A percentile compares a stretch with the other conserved stretches of the same genome.
These are phyloP conservation scores for Lasiodiplodia hormozganensis DNA, from an alignment of 2,329 filamentous ascomycete species.

Conservation along the genomic window DNA sequence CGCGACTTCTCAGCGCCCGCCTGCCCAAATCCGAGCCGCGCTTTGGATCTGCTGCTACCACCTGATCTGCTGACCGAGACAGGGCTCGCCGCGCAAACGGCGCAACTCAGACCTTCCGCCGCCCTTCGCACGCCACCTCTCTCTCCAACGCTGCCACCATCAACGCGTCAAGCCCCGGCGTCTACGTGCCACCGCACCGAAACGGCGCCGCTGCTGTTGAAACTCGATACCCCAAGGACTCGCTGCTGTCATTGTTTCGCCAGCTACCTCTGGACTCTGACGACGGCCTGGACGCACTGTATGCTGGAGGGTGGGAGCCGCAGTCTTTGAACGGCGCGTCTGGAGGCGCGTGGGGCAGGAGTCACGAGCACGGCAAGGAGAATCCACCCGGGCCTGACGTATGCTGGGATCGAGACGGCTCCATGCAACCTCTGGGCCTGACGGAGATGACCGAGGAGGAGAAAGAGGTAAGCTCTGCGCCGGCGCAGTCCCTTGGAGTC, in stretches of 20 bases:
- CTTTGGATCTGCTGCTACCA: background rate
- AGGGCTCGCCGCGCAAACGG: constrained; percentile 71
- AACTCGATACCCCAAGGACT: constrained; percentile 77
- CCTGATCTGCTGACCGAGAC: constrained; percentile 13
- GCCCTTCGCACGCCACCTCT: constrained; percentile 66
- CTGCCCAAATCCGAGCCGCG: background rate
- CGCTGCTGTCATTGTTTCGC: constrained; percentile 77
- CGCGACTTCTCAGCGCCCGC: constrained; percentile 27
- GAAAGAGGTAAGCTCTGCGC: constrained; percentile 60
- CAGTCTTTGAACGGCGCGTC: constrained; percentile 69
- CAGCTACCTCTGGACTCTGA: constrained; percentile 60
- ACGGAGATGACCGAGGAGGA: constrained; percentile 74
- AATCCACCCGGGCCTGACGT: constrained; percentile 82
- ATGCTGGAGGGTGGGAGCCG: constrained; percentile 80
- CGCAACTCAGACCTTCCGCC: constrained; percentile 71
- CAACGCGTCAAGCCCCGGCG: constrained; percentile 50
- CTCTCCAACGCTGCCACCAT: constrained; percentile 49
- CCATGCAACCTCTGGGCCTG: constrained; percentile 73
- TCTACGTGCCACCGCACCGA: constrained; percentile 69
- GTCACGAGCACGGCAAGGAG: constrained; percentile 72
- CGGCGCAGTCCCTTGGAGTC: background rate
- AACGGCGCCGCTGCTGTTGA: constrained; percentile 61
- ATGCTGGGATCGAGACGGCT: constrained; percentile 83
- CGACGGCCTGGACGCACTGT: constrained; percentile 71
- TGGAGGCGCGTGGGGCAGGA: constrained; percentile 74